Evolutionary conservation across 352 stramenopile genomes (phyloP).

Genomic region (Saprolegnia diclina): DNA sequence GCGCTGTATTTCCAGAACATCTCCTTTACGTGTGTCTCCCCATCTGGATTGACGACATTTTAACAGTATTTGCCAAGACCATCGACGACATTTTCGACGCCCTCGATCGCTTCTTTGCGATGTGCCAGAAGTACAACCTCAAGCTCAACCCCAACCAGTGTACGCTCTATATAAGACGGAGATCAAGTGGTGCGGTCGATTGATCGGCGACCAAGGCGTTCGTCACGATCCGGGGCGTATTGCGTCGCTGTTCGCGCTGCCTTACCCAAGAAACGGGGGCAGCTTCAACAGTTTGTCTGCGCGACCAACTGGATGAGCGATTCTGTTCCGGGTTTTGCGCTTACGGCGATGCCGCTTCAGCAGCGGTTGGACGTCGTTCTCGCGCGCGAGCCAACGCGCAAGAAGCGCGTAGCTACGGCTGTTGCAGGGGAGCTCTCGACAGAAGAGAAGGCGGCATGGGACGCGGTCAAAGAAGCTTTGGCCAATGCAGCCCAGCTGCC

Average conservation of each 20-base stretch:
- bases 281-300: not conserved
- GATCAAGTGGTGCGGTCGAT: not conserved
- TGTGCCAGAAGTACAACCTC: not conserved
- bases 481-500: not conserved
- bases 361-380: not conserved
- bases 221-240: not conserved
- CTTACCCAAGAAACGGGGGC: not conserved
- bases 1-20: constrained; percentile 3
- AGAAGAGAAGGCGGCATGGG: not conserved
- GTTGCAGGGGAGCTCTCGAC: not conserved
- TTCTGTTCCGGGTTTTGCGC: not conserved
- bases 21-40: not conserved
- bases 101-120: not conserved
- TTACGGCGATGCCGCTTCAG: not conserved
- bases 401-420: not conserved
- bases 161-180: not conserved
- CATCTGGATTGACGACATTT: constrained; percentile 5
- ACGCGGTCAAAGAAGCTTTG: not conserved
- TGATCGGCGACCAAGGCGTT: not conserved
- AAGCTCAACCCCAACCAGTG: not conserved
- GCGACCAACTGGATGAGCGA: not conserved
- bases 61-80: not conserved
- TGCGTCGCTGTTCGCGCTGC: not conserved
- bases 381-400: not conserved
- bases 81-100: not conserved